These are phyloP conservation scores for Begonia masoniana DNA, from an alignment of 306 rosid genomes.

Conservation along the genomic window DNA sequence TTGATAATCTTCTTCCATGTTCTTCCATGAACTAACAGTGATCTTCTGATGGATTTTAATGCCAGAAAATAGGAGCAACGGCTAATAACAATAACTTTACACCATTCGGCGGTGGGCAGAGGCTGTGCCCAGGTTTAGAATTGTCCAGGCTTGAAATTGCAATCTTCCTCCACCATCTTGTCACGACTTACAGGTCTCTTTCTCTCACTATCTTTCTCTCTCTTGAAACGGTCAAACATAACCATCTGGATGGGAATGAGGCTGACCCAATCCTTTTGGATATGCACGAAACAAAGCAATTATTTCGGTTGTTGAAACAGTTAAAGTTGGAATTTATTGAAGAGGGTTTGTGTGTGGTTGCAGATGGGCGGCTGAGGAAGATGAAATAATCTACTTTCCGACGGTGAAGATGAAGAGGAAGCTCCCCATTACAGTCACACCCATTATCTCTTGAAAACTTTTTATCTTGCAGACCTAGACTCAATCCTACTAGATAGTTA, in stretches of 20 bases:
- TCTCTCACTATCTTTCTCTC: not conserved
- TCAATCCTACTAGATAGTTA: no score
- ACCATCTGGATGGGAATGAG: no score
- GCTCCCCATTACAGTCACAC: conserved; percentile 11
- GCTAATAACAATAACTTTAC: conserved; percentile 31
- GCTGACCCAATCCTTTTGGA: no score
- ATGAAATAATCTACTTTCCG: conserved; percentile 13
- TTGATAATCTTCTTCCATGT: not conserved
- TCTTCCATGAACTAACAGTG: not conserved
- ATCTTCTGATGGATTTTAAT: not conserved
- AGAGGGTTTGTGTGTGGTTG: not conserved
- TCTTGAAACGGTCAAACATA: not conserved
- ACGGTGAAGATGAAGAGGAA: conserved; percentile 16
- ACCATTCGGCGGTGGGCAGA: conserved; percentile 91
- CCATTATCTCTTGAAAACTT: not conserved
- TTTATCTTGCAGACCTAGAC: not conserved
- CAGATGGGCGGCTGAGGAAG: conserved; percentile 16
- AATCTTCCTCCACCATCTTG: conserved; percentile 54
- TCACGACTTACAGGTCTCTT: conserved; percentile 40
- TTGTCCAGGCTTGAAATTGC: conserved; percentile 60
- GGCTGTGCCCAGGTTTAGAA: conserved; percentile 90
- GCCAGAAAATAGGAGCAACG: conserved; percentile 23
- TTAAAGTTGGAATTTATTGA: no score
- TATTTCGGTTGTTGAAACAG: no score
- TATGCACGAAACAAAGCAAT: no score